Evolutionary conservation across 2,329 filamentous ascomycete species (phyloP), one percentile per base, ranked within the genome.

Genomic region (Reticulascus tulasneorum): DNA sequence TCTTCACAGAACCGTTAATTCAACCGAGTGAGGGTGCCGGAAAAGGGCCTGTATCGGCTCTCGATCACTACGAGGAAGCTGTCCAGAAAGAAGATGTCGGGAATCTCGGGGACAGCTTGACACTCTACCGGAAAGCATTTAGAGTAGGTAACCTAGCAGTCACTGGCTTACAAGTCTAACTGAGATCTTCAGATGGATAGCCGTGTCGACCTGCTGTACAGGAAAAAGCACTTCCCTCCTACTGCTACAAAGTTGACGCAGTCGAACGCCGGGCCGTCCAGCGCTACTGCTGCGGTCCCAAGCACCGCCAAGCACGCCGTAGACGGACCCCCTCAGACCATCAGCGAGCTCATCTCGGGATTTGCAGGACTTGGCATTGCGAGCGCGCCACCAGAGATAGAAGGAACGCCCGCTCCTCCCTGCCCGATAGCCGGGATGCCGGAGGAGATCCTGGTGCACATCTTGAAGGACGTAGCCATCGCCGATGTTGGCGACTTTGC

Each of bases 21-120:
- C n/a, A n/a, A n/a, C n/a, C n/a, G n/a, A n/a, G n/a, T n/a, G n/a
- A n/a, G n/a, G n/a, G n/a, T n/a, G 26, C 29, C 6, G 29, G 18
- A 6, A 58, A 48, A 37, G 61, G 84, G 48, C 85, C 85, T 5
- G 67, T 70, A 16, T 86, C 90, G 9, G 93, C 93, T 1, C 64
- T 98, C 12, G 93, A 97, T 50, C 86, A 95, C 59, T 97, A 93
- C 52, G 93, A 97, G 58, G 79, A 78, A 55, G 93, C 91, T 4
- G 90, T 95, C 37, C 85, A 94, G 62, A 89, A 82, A 59, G 93
- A 98, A 63, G 77, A 74, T 0, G 78, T 85, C 50, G 93, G 93
- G 1, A 93, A 79, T 45, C 70, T 97, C 33, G 89, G 90, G 6
- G 91, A 97, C 45, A 97, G 91, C 55, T 59, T 98, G 37, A 79